These are phyloP conservation scores for Cordia subcordata DNA, from an alignment of 257 asterid species.

Conservation along the genomic window DNA sequence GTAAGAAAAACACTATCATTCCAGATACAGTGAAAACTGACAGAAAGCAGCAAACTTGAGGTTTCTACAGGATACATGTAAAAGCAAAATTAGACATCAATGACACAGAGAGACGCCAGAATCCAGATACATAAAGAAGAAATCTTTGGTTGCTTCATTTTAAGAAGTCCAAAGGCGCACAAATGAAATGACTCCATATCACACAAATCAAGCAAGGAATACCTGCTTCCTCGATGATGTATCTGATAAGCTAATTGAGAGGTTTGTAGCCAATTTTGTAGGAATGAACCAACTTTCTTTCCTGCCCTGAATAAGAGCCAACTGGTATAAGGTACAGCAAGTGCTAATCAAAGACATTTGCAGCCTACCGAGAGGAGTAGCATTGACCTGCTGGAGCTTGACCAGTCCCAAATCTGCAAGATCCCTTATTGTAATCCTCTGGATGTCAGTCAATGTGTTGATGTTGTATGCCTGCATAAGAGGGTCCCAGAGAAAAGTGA, in stretches of 20 bases:
- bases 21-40: background rate
- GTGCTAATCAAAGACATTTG: background rate
- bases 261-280: conserved; percentile 91
- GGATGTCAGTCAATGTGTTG: conserved; percentile 68
- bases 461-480: conserved; percentile 73
- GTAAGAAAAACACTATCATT: background rate
- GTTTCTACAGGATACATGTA: background rate
- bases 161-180: background rate
- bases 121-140: background rate
- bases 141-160: background rate
- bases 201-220: conserved; percentile 5
- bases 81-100: background rate
- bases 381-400: conserved; percentile 85
- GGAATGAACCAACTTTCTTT: conserved; percentile 97
- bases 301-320: conserved; percentile 60
- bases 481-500: conserved; percentile 18
- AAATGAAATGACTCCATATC: background rate
- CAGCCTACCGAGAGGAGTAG: conserved; percentile 8
- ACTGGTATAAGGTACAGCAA: background rate
- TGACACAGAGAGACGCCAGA: background rate
- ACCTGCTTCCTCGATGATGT: conserved; percentile 87
- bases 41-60: background rate
- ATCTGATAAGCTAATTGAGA: conserved; percentile 93
- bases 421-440: conserved; percentile 67
- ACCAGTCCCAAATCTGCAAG: conserved; percentile 93